phyloP scores from a whole-genome alignment of 2,329 filamentous ascomycete genomes.

The Aspergillus amoenus region DNA sequence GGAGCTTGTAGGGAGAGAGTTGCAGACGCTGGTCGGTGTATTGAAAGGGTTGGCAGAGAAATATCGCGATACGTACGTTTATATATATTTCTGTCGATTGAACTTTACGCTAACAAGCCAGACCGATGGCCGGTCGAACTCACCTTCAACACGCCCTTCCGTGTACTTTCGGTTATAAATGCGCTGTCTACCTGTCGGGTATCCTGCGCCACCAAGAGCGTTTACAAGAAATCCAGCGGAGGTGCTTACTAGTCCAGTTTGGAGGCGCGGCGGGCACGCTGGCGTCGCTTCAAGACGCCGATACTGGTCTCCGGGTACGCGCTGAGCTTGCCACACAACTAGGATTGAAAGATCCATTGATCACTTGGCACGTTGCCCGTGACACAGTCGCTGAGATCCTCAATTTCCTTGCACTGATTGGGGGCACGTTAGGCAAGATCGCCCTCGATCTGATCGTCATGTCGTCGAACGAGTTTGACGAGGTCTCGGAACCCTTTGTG shows the following conservation, averaged over 20 bases:
- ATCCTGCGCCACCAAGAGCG: conserved; percentile 52
- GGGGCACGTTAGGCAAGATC: conserved; percentile 55
- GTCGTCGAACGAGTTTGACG: conserved; percentile 56
- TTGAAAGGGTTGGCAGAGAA: conserved; percentile 2
- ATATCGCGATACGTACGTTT: conserved; percentile 3
- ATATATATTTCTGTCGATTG: neutral
- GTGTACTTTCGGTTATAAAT: conserved; percentile 50
- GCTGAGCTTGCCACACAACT: conserved; percentile 51
- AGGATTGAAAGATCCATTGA: conserved; percentile 48
- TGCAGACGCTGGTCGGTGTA: conserved; percentile 17
- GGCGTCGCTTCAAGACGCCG: conserved; percentile 51
- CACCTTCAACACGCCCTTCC: conserved; percentile 57
- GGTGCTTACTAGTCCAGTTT: conserved; percentile 55
- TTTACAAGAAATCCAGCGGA: conserved; percentile 46
- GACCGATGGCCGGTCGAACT: conserved; percentile 55
- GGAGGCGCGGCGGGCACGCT: conserved; percentile 58
- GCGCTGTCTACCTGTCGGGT: conserved; percentile 50
- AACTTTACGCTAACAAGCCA: conserved; percentile 7
- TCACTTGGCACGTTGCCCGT: conserved; percentile 59
- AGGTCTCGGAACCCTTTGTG: conserved; percentile 57
- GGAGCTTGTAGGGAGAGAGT: conserved; percentile 34
- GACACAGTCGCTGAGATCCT: conserved; percentile 55
- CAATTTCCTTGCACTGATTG: conserved; percentile 55
- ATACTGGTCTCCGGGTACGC: conserved; percentile 51
- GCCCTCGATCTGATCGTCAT: conserved; percentile 58